phyloP scores from a whole-genome alignment of 805 yeast genomes.

The Clavispora carvajalis region DNA sequence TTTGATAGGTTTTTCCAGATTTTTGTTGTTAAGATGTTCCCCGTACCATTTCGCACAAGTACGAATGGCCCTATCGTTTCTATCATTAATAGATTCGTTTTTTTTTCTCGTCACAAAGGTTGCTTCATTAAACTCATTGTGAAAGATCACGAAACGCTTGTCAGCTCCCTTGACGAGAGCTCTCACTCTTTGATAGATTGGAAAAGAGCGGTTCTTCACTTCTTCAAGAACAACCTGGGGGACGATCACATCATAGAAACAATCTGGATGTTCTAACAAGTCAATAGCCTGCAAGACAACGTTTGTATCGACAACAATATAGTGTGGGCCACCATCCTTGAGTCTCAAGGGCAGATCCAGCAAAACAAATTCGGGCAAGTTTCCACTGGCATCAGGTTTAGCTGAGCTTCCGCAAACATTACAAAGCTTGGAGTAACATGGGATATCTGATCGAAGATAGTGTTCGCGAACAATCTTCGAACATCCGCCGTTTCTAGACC shows the following conservation, averaged over 20 bases:
- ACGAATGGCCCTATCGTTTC: slow-evolving; percentile 89
- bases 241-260: slow-evolving; percentile 84
- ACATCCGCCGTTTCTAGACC: slow-evolving; percentile 87
- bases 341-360: slow-evolving; percentile 54
- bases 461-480: slow-evolving; percentile 91
- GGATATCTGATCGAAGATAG: slow-evolving; percentile 85
- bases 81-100: slow-evolving; percentile 77
- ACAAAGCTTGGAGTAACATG: slow-evolving; percentile 79
- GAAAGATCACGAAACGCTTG: slow-evolving; percentile 85
- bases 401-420: slow-evolving; percentile 49
- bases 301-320: slow-evolving; percentile 82
- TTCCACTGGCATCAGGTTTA: slow-evolving; percentile 62
- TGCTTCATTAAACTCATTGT: slow-evolving; percentile 78
- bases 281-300: slow-evolving; percentile 86
- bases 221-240: slow-evolving; percentile 95
- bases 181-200: slow-evolving; percentile 81
- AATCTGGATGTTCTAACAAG: slow-evolving; percentile 67
- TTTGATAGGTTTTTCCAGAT: slow-evolving; percentile 33
- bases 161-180: slow-evolving; percentile 67
- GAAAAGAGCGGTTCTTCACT: slow-evolving; percentile 79
- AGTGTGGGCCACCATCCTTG: slow-evolving; percentile 59
- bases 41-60: slow-evolving; percentile 67
- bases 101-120: slow-evolving; percentile 61
- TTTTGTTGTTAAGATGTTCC: slow-evolving; percentile 47
- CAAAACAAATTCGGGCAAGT: slow-evolving; percentile 60